Evolutionary conservation across 2,329 filamentous ascomycete species (phyloP).

Genomic region (Cercospora berteroae): DNA sequence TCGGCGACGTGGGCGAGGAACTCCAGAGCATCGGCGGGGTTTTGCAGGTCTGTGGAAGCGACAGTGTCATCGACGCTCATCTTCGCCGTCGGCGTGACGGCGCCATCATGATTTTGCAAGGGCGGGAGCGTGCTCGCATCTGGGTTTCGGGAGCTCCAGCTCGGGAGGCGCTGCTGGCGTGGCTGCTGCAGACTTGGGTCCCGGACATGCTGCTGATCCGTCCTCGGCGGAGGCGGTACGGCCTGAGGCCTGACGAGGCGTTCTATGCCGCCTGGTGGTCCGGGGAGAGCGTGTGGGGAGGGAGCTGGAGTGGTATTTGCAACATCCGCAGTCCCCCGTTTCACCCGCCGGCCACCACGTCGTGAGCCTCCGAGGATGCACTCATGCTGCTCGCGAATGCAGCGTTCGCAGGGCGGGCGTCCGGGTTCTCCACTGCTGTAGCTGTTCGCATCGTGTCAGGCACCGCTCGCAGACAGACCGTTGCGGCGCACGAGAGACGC

Average conservation of each 20-base stretch:
- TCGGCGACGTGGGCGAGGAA: constrained; percentile 38
- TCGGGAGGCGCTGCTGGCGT: constrained; percentile 24
- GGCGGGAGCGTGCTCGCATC: constrained; percentile 32
- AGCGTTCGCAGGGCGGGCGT: constrained; percentile 36
- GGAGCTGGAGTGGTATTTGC: constrained; percentile 6
- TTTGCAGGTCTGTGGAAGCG: constrained; percentile 36
- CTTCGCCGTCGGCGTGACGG: constrained; percentile 29
- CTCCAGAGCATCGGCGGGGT: constrained; percentile 37
- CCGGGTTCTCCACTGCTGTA: constrained; percentile 36
- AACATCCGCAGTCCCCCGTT: constrained; percentile 24
- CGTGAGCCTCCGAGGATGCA: constrained; percentile 36
- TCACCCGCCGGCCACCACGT: constrained; percentile 34
- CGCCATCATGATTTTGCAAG: constrained; percentile 26
- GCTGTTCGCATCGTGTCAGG: constrained; percentile 21
- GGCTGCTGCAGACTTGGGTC: constrained; percentile 10
- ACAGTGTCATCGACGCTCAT: constrained; percentile 37
- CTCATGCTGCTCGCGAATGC: constrained; percentile 37
- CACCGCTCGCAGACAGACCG: not conserved
- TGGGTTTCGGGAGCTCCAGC: constrained; percentile 28
- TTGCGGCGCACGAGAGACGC: not conserved
- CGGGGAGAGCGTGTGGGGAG: constrained; percentile 1
- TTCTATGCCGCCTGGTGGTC: constrained; percentile 18
- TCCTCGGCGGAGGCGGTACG: constrained; percentile 19
- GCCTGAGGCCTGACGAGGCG: constrained; percentile 21
- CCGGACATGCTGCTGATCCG: constrained; percentile 15